Conservation (phyloP, 495 filamentous ascomycete genomes). For the Lasiosphaeria ovina region DNA sequence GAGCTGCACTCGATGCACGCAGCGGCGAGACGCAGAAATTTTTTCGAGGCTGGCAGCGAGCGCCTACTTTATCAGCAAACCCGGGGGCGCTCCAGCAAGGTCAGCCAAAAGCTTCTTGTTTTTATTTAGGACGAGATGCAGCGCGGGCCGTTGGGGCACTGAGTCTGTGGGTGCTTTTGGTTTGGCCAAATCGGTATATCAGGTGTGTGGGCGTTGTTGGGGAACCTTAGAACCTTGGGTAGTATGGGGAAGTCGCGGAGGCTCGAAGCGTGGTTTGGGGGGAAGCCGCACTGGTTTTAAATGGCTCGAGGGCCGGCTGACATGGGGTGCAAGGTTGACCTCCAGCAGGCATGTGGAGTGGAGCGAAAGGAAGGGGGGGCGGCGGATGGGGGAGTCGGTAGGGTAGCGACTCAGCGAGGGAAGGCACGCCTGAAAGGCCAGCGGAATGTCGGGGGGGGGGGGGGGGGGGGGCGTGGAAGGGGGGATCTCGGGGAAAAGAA, state of each 20-base stretch:
- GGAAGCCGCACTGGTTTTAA: conserved; percentile 39
- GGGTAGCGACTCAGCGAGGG: conserved; percentile 32
- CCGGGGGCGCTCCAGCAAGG: not conserved
- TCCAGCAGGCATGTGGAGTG: conserved; percentile 22
- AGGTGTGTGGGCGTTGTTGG: conserved; percentile 26
- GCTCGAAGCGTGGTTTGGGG: conserved; percentile 26
- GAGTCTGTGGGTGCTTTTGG: conserved; percentile 8
- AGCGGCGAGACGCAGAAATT: conserved; percentile 16
- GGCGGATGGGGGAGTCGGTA: conserved; percentile 19
- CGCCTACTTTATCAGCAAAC: not conserved
- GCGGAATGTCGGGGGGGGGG: conserved; percentile 19
- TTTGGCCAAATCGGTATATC: conserved; percentile 14
- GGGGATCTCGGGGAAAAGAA: conserved; percentile 23
- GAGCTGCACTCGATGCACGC: conserved; percentile 29
- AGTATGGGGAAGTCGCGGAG: conserved; percentile 35
- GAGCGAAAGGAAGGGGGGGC: conserved; percentile 10
- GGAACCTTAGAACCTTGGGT: conserved; percentile 16
- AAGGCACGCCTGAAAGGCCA: conserved; percentile 18
- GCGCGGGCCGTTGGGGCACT: conserved; percentile 8
- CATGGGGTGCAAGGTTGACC: conserved; percentile 17
- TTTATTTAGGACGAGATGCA: conserved; percentile 2
- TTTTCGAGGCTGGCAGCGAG: conserved; percentile 1
- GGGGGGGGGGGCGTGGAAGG: conserved; percentile 13
- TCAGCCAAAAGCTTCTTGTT: too few relatives aligned
- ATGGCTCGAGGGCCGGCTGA: conserved; percentile 30